phyloP scores from a whole-genome alignment of 2,329 filamentous ascomycete species.

The Botrytis medusae region DNA sequence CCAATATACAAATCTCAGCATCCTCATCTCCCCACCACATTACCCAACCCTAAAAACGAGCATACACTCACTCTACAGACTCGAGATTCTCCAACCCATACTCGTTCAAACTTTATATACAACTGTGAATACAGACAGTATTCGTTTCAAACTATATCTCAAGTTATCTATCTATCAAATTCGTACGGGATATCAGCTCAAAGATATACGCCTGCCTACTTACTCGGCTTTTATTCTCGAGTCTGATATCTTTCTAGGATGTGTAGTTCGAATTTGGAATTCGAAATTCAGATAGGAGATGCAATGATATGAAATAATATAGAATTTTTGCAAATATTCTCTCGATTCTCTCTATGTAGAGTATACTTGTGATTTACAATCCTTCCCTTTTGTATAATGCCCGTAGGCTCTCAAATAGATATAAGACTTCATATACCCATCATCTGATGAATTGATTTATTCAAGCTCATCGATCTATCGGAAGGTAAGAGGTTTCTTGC shows the following conservation, averaged over 20 bases:
- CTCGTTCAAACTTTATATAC: too few relatives aligned
- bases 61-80: too few relatives aligned
- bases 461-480: background rate
- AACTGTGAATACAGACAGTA: background rate
- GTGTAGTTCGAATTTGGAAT: background rate
- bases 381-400: background rate
- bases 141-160: too few relatives aligned
- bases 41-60: background rate
- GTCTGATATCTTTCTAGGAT: background rate
- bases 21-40: background rate
- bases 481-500: background rate
- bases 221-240: background rate
- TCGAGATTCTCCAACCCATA: too few relatives aligned
- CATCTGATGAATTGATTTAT: background rate
- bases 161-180: background rate
- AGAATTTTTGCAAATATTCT: background rate
- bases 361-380: background rate
- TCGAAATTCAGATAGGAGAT: too few relatives aligned
- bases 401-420: background rate
- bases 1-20: background rate
- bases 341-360: background rate
- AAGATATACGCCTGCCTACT: accelerated
- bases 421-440: too few relatives aligned
- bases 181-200: background rate
- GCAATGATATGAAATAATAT: too few relatives aligned